These are phyloP conservation scores for Kwoniella newhampshirensis DNA, from an alignment of 768 basidiomycete species.

Conservation along the genomic window DNA sequence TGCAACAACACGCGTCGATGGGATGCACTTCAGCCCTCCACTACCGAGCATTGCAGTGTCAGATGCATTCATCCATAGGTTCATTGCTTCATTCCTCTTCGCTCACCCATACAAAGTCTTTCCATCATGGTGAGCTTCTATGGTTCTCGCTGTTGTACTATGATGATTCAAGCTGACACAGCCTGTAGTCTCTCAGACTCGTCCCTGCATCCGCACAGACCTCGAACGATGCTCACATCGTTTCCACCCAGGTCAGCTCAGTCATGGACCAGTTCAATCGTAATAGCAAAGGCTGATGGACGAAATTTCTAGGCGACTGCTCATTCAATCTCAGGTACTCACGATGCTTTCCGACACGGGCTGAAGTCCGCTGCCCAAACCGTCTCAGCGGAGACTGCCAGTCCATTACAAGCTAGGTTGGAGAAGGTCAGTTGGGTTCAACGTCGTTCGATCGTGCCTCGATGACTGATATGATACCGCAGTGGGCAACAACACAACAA, in stretches of 20 bases:
- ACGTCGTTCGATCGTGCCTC: not conserved
- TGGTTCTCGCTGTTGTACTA: not conserved
- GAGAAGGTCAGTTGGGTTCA: constrained; percentile 64
- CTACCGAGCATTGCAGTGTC: not conserved
- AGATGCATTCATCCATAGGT: too few species aligned
- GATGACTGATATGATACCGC: too few species aligned
- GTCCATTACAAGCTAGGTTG: constrained; percentile 67
- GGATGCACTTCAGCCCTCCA: constrained; percentile 1
- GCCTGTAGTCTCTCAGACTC: constrained; percentile 27
- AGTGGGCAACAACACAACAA: constrained; percentile 96
- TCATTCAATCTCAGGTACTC: constrained; percentile 66
- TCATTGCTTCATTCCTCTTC: too few species aligned
- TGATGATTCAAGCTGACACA: not conserved
- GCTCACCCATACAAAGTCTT: too few species aligned
- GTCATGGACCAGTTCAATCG: not conserved
- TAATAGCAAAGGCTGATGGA: not conserved
- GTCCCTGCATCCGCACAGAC: constrained; percentile 31
- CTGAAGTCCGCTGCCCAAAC: constrained; percentile 76
- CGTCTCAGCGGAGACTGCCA: constrained; percentile 59
- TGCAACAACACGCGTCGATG: constrained; percentile 17
- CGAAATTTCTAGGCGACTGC: constrained; percentile 40
- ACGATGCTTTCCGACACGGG: constrained; percentile 84
- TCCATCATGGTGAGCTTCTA: constrained; percentile 15
- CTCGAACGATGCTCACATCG: constrained; percentile 32
- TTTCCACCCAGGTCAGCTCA: constrained; percentile 43